Base-by-base conservation (phyloP, 2,329 filamentous ascomycete species). In the Arthrobotrys conoides region DNA sequence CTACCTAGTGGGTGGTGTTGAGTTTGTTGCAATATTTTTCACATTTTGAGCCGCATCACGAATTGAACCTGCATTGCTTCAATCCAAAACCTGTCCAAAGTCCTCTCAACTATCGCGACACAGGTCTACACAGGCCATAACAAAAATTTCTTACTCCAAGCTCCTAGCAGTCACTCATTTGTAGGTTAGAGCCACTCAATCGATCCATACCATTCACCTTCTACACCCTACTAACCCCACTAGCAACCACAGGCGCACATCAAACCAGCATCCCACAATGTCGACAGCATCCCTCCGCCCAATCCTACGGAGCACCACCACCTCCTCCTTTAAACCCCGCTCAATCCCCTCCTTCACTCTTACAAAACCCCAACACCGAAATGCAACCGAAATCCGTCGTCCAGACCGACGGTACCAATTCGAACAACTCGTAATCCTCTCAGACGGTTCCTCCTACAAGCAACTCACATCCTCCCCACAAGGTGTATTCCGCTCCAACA, bases 371-470 rank as follows among this genome's bases (percentile, higher is more conserved):
- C 78, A 90, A 93, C 84, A 71, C 33, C 49, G 73, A 24, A 77
- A 49, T 3, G 96, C 96, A 66, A 94, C 92, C 24, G 92, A 97
- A 80, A 89, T 98, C 83, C 89, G 89, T 80, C 93, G 96, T 16
- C 94, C 94, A n/a, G 92, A 94, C 83, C 90, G 94, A 5, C 95
- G 96, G 49, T 98, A 97, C 88, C 93, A 91, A 81, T 98, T 97
- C 88, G 97, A 95, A n/a, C 96, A 99, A 86, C 89, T 99, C 78
- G 88, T 99, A 81, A 94, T 94, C 68, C 91, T 98, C 80, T 93
- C 92, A 48, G 96, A 99, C 87, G 96, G 96, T 82, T 92, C 90
- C 83, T 92, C 94, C 77, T 98, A 90, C 86, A 90, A 91, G 61
- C 88, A 91, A 83, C 92, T 92, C 83, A 94, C 93, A 24, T 93